Base-by-base conservation (phyloP, 192 early-diverging fungal genomes). In the Nowakowskiella sp. region DNA sequence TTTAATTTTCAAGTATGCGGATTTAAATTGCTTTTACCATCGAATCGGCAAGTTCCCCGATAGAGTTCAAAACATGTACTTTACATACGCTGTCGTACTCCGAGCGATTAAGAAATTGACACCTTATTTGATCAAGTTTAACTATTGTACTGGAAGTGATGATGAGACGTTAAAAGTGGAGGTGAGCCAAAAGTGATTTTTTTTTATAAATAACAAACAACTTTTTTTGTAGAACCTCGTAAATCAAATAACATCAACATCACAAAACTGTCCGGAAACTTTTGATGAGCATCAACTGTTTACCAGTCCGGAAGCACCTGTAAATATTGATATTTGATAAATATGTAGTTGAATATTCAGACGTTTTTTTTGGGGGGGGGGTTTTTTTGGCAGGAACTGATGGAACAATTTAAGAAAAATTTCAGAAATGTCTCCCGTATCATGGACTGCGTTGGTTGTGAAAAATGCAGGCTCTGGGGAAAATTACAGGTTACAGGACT, bases 381-480 rank as follows among this genome's bases (percentile, higher is more conserved):
- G 42, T n/a, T 1, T 25, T 4, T 23, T 32, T 7, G 21, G 10
- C 31, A 85, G 74, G 48, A 65, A 31, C 74, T 96, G 13, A 90
- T 90, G 65, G 61, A 78, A 19, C 89, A 97, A 71, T 90, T 97
- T 65, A 82, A 90, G 62, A 74, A 83, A 24, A 82, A 84, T 57
- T 99, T 99, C 73, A 79, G 97, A 49, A 99, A 99, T 60, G 85
- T 99, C 16, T 89, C 94, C 8, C 67, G 82, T 21, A 95, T 99
- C 64, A 97, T 99, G 94, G 97, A 99, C 71, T 99, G 97, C 64
- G 92, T 96, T 22, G 90, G 86, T 0, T 99, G 97, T 63, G 92
- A 99, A 70, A 99, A 99, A 69, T 99, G 97, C 57, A 66, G 90
- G 33, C 70, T 99, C 28, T 99, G 97, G 97, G 97, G 97, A 23